Evolutionary conservation across 2,329 filamentous ascomycete genomes (phyloP).

Genomic region (Incumbomyces lentus): DNA sequence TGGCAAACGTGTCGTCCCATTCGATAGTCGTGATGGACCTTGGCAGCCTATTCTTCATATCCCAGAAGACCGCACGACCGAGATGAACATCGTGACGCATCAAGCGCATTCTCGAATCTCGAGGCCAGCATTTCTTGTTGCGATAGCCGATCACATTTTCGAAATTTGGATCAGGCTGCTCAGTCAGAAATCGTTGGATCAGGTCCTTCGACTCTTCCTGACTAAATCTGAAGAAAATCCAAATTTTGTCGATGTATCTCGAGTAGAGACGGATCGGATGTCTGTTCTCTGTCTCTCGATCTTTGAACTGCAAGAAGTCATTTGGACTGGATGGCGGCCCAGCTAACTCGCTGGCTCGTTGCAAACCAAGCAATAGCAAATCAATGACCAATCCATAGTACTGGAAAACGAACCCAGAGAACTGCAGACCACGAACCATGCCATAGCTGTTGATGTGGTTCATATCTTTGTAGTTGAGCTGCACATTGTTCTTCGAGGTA

Average conservation of each 20-base stretch:
- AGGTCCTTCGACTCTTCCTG: slow-evolving; percentile 91
- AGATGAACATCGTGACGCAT: slow-evolving; percentile 99
- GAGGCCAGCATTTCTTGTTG: slow-evolving; percentile 99
- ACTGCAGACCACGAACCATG: slow-evolving; percentile 94
- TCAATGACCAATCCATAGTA: slow-evolving; percentile 96
- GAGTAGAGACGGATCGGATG: slow-evolving; percentile 98
- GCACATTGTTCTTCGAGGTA: slow-evolving; percentile 98
- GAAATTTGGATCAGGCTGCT: slow-evolving; percentile 97
- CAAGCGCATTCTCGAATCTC: slow-evolving; percentile 91
- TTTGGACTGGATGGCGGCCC: slow-evolving; percentile 89
- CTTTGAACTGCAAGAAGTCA: slow-evolving; percentile 94
- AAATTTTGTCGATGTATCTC: slow-evolving; percentile 94
- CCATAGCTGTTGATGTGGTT: slow-evolving; percentile 98
- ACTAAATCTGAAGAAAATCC: slow-evolving; percentile 90
- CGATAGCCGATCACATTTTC: slow-evolving; percentile 98
- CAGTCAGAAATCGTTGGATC: slow-evolving; percentile 94
- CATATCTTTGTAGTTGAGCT: slow-evolving; percentile 99
- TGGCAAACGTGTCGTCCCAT: slow-evolving; percentile 97
- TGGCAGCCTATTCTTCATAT: slow-evolving; percentile 91
- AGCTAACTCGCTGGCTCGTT: slow-evolving; percentile 95
- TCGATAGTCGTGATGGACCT: slow-evolving; percentile 94
- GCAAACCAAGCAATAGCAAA: slow-evolving; percentile 78
- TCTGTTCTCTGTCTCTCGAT: slow-evolving; percentile 79
- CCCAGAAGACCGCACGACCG: slow-evolving; percentile 96
- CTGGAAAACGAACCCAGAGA: slow-evolving; percentile 97